Conservation (phyloP, 495 filamentous ascomycete genomes). For the Podospora bellae-mahoneyi region DNA sequence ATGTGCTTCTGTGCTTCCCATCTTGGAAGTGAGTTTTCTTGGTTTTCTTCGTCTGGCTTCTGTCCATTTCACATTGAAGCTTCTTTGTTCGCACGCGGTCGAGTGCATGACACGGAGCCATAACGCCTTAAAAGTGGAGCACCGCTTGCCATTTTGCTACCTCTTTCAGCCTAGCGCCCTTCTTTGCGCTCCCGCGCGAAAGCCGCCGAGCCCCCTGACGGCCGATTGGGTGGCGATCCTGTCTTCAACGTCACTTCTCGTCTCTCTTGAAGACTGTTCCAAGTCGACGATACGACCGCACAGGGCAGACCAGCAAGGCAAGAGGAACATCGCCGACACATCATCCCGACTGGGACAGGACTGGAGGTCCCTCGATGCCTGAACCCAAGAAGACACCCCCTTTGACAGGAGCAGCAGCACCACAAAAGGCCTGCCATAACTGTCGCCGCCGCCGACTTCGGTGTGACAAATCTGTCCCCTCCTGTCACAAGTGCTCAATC, state of each 20-base stretch:
- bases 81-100: background rate
- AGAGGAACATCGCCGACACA: background rate
- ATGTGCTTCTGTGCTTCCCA: background rate
- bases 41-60: background rate
- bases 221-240: background rate
- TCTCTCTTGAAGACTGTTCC: background rate
- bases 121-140: background rate
- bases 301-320: background rate
- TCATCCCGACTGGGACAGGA: background rate
- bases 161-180: conserved; percentile 6
- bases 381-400: conserved; percentile 7
- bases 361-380: conserved; percentile 8
- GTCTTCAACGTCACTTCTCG: background rate
- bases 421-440: conserved; percentile 29
- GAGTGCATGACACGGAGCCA: background rate
- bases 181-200: background rate
- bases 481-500: conserved; percentile 48
- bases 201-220: background rate
- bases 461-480: conserved; percentile 50
- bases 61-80: background rate
- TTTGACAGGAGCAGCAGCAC: conserved; percentile 5
- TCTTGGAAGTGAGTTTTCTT: background rate
- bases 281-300: background rate
- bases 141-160: conserved; percentile 9
- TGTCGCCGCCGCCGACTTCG: conserved; percentile 51